phyloP scores from a whole-genome alignment of 805 yeast species.

The Pichia gijzeniarum region DNA sequence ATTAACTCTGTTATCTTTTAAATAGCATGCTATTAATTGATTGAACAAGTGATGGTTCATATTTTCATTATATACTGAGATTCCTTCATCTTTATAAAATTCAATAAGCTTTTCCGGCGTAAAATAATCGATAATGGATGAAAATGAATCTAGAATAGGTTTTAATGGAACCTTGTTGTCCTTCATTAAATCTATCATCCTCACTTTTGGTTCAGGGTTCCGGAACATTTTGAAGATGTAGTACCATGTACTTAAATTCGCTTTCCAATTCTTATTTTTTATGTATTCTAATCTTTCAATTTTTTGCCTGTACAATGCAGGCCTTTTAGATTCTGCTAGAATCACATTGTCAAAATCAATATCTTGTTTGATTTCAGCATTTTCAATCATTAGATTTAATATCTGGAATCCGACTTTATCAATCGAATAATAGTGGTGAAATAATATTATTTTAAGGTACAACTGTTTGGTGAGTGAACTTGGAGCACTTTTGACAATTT shows the following conservation, averaged over 20 bases:
- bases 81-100: constrained; percentile 14
- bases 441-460: constrained; percentile 14
- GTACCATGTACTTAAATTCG: constrained; percentile 28
- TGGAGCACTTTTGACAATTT: constrained; percentile 15
- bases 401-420: constrained; percentile 15
- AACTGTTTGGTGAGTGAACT: constrained; percentile 17
- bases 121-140: constrained; percentile 12
- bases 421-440: constrained; percentile 19
- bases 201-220: constrained; percentile 14
- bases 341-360: constrained; percentile 26
- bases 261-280: constrained; percentile 8
- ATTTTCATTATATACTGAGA: constrained; percentile 3
- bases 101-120: constrained; percentile 17
- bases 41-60: constrained; percentile 18
- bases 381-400: constrained; percentile 18
- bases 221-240: constrained; percentile 19
- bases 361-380: constrained; percentile 19
- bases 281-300: constrained; percentile 19
- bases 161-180: constrained; percentile 15
- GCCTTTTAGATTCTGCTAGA: constrained; percentile 15
- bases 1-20: constrained; percentile 11
- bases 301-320: constrained; percentile 15
- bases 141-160: constrained; percentile 21
- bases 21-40: constrained; percentile 17
- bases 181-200: constrained; percentile 21